Evolutionary conservation across 2,329 filamentous ascomycete genomes (phyloP).

Genomic region (Botrytis hyacinthi): DNA sequence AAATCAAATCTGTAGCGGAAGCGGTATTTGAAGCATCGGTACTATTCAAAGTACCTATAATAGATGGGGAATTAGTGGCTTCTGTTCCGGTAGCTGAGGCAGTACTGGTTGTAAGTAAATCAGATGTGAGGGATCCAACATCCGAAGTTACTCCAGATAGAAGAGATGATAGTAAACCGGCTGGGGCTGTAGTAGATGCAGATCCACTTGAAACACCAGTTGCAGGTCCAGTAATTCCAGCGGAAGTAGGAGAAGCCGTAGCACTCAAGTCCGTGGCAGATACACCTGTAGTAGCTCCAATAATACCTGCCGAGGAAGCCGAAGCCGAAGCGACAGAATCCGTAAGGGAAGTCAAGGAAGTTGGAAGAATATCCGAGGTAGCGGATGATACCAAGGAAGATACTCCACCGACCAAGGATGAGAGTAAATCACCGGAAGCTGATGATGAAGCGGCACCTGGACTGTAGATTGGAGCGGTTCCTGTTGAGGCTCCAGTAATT

Average conservation of each 20-base stretch:
- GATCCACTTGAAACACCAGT: conserved; percentile 7
- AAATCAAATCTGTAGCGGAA: neutral
- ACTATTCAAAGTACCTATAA: neutral
- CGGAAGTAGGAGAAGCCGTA: neutral
- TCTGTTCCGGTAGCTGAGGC: neutral
- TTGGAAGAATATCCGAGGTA: conserved; percentile 20
- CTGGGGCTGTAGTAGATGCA: neutral
- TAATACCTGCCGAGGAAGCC: neutral
- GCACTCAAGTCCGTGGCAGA: neutral
- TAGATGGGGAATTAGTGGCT: neutral
- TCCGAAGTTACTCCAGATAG: neutral
- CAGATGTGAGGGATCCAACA: conserved; percentile 2
- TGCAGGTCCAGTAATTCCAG: neutral
- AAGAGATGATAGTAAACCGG: neutral
- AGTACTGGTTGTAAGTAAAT: conserved; percentile 10
- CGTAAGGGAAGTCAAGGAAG: neutral
- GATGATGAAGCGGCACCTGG: neutral
- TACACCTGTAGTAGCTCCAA: neutral
- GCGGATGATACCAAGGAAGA: neutral
- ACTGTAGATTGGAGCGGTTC: neutral
- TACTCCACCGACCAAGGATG: conserved; percentile 9
- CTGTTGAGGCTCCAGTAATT: conserved; percentile 6
- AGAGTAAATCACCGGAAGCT: conserved; percentile 2
- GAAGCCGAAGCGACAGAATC: neutral
- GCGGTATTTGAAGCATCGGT: neutral